Evolutionary conservation across 2,329 filamentous ascomycete genomes (phyloP).

Genomic region (Calonectria pauciramosa): DNA sequence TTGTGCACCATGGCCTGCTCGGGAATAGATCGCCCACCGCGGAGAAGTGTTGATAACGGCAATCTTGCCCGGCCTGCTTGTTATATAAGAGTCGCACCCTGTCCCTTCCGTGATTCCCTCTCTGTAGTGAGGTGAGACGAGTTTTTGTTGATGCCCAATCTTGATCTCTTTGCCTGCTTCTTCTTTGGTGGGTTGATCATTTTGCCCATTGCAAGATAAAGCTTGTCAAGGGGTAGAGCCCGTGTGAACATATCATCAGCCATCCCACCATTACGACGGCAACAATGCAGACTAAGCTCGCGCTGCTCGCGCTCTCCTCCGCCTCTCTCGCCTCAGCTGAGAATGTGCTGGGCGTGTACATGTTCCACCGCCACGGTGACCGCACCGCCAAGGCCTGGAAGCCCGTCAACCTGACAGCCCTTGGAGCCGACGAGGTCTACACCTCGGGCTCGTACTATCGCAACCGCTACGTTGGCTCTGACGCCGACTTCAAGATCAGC

Average conservation of each 20-base stretch:
- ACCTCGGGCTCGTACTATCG: slow-evolving; percentile 82
- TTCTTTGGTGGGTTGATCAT: background rate
- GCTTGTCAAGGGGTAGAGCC: background rate
- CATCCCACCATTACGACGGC: background rate
- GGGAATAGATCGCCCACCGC: slow-evolving; percentile 6
- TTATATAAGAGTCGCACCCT: slow-evolving; percentile 1
- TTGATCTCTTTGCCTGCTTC: background rate
- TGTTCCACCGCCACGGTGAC: slow-evolving; percentile 93
- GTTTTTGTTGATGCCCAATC: background rate
- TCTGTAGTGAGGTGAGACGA: background rate
- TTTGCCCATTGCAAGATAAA: background rate
- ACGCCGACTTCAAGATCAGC: slow-evolving; percentile 71
- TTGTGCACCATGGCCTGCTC: background rate
- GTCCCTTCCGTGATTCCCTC: background rate
- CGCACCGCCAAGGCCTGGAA: slow-evolving; percentile 82
- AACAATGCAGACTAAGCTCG: slow-evolving; percentile 56
- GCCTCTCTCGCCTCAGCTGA: slow-evolving; percentile 64
- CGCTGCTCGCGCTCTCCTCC: slow-evolving; percentile 53
- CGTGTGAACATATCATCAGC: slow-evolving; percentile 19
- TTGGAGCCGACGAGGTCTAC: slow-evolving; percentile 84
- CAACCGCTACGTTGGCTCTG: slow-evolving; percentile 77
- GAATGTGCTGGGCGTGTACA: slow-evolving; percentile 84
- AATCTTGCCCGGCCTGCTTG: background rate
- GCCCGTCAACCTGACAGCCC: slow-evolving; percentile 80
- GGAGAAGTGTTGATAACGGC: background rate